Base-by-base conservation (phyloP, 2,329 filamentous ascomycete species). In the Epichloe gansuensis region DNA sequence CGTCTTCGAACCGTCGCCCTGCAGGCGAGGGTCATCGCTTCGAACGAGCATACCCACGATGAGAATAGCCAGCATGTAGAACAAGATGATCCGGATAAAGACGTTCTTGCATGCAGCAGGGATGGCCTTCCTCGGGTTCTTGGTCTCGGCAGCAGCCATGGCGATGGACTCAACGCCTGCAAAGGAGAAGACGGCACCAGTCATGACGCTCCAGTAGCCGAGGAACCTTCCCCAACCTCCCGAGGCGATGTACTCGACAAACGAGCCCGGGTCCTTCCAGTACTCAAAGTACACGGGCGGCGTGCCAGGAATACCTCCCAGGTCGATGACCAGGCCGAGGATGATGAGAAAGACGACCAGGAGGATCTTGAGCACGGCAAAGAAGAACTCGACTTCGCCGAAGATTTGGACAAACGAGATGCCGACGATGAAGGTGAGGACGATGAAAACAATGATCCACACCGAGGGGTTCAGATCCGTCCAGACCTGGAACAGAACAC, bases 1-100 rank as follows among this genome's bases (percentile, higher is more conserved):
- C 8, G 51, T 48, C 11, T 17, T 43, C 3, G 76, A 73, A 23
- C 65, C 71, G 37, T 72, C 74, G 35, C 67, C 70, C n/a, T 65
- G 64, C 38, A 84, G 71, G 13, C 71, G 80, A 35, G 78, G 72
- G 55, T 80, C 82, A 28, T 68, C 64, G 35, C 78, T 81, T 46
- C 78, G 77, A 39, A 87, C 74, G 0, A 90, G 74, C 39, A 79
- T 78, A 21, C 86, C 83, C 53, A 86, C 85, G 65, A 88, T 81
- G 63, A 88, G 80, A 48, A 85, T 84, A 15, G 76, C 75, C 46
- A 83, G 81, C 69, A 86, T 80, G 63, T 81, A 81, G 54, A 81
- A 71, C 60, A 81, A 71, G 47, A 80, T 56, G 58, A 81, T 80
- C 52, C 78, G 75, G 66, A 77, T 73, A 48, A 81, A 80, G 38